Base-by-base conservation (phyloP, 2,329 filamentous ascomycete species). In the Exophiala xenobiotica region DNA sequence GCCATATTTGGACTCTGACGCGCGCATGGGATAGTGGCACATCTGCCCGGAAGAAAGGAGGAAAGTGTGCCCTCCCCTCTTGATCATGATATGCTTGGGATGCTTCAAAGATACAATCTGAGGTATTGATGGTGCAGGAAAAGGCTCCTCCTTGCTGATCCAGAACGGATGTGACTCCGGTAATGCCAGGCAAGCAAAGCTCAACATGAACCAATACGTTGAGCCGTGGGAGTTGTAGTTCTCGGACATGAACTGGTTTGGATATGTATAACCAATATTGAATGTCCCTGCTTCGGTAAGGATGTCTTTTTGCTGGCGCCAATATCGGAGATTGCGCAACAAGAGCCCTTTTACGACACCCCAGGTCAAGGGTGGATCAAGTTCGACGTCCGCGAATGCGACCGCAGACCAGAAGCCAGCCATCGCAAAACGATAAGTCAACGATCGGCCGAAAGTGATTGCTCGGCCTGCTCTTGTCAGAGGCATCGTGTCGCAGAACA, bases 381-480 rank as follows among this genome's bases (percentile, higher is more conserved):
- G 76, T 46, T 89, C 85, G 44, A 90, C 83, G 58, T 83, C 83
- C 3, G 87, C 86, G 62, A 89, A 90, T 1, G 86, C 88, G 22
- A 90, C 70, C 0, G 87, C 85, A 9, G 86, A 84, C 87, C 87
- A 91, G 70, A 91, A 91, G 0, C 83, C 86, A n/a, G 86, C 83
- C 83, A 90, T 90, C 42, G 86, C 87, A 67, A 90, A 91, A n/a
- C 87, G 81, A 66, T 92, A 92, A 5, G 86, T 88, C 43, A 91
- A 78, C 46, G 85, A 88, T 41, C 88, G 80, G 3, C 88, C 88
- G 59, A 90, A 92, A 0, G 88, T 87, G 45, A 90, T 87, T 1
- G 85, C 78, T 19, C 86, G 77, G 4, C 83, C 75, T 66, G 41
- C 6, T 33, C 16, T 20, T 11, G 40, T 44, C 38, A 9, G 27